Evolutionary conservation across 768 basidiomycete genomes (phyloP).

Genomic region (Crucibulum laeve): DNA sequence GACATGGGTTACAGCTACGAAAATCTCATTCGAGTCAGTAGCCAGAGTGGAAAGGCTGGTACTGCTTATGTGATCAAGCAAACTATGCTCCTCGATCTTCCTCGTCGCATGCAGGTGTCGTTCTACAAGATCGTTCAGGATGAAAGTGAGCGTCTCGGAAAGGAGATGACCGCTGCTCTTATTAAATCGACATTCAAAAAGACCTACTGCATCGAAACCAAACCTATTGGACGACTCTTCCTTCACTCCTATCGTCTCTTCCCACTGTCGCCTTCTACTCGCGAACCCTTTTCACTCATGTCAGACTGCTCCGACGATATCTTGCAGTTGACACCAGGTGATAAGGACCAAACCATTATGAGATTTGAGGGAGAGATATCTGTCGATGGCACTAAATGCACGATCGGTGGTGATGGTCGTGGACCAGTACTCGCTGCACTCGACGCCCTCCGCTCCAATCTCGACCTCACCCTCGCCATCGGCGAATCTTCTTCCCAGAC

Average conservation of each 20-base stretch:
- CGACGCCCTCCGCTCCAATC: constrained; percentile 61
- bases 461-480: constrained; percentile 61
- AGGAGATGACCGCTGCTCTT: constrained; percentile 86
- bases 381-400: constrained; percentile 61
- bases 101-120: constrained; percentile 93
- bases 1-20: constrained; percentile 96
- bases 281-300: constrained; percentile 32
- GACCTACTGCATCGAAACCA: constrained; percentile 73
- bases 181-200: constrained; percentile 86
- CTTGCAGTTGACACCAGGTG: constrained; percentile 20
- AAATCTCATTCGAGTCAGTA: constrained; percentile 98
- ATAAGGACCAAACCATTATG: constrained; percentile 12
- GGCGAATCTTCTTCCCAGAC: constrained; percentile 74
- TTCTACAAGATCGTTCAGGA: constrained; percentile 93
- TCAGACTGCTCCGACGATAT: constrained; percentile 46
- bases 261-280: constrained; percentile 31
- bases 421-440: constrained; percentile 76
- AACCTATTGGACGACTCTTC: constrained; percentile 61
- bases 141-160: constrained; percentile 94
- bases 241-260: constrained; percentile 60
- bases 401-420: constrained; percentile 73
- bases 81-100: constrained; percentile 85
- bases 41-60: constrained; percentile 97
- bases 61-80: constrained; percentile 97
- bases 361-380: constrained; percentile 65